Base-by-base conservation (phyloP, 306 rosid genomes). In the Mimosa bimucronata region DNA sequence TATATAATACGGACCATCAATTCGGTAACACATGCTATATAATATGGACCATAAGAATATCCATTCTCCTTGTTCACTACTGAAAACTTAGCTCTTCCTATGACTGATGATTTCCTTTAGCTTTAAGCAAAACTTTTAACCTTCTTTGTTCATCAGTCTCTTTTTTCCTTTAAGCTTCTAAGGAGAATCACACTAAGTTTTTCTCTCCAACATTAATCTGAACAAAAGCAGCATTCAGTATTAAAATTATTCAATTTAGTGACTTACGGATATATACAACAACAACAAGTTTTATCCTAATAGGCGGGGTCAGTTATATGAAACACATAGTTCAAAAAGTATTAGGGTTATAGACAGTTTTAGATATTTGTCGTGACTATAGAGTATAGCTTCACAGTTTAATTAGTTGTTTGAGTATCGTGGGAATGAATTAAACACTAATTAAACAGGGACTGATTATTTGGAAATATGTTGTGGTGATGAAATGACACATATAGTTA, bases 131-230 rank as follows among this genome's bases (percentile, higher is more conserved):
- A 60, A 60, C 15, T 28, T 26, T 18, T 64, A 64, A 31, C 28
- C 41, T 64, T 64, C 68, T 14, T 29, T 62, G 68, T 26, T 29
- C 40, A 29, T 29, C 40, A 62, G 37, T 29, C 69, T 11, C 69
- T 13, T n/a, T 64, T 30, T 64, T 64, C 41, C 69, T 64, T 64
- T 64, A 64, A 64, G 40, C 68, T 62, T 62, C 40, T 62, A 62
- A 29, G 21, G 37, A 29, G 10, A 62, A 62, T 19, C 68, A 29
- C 40, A 26, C 68, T 62, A 62, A 62, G 40, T 62, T 62, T 62
- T 62, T 38, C 68, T 62, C 40, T 62, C 38, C 68, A 62, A 28
- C 40, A 62, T 12, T 16, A 14, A 58, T 58, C 68, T 62, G 68
- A 28, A 38, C 68, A 62, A 9, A 62, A 29, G 21, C 40, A 62